A percentile compares a stretch with the other conserved stretches of the same genome.
Evolutionary conservation across 2,329 filamentous ascomycete species (phyloP).

Genomic region (Sporothrix pseudoabietina): DNA sequence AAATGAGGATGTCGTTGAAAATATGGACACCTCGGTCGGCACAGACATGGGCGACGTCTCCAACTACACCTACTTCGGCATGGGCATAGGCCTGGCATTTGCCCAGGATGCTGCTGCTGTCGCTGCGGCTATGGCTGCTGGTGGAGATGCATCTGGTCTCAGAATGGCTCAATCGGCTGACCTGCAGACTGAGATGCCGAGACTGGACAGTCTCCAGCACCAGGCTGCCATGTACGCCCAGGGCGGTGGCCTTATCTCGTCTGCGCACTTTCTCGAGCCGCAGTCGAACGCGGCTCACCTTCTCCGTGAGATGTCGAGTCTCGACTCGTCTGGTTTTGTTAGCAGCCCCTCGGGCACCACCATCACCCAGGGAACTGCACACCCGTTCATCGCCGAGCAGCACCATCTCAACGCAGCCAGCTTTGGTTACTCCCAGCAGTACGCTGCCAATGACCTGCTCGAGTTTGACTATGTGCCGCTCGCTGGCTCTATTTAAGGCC

Average conservation of each 20-base stretch:
- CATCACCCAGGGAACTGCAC: slow-evolving; percentile 25
- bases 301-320: slow-evolving; percentile 12
- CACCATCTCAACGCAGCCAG: background rate
- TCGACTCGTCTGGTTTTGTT: background rate
- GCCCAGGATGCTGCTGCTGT: background rate
- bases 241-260: slow-evolving; percentile 35
- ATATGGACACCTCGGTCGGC: background rate
- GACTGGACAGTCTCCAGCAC: slow-evolving; percentile 19
- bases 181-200: background rate
- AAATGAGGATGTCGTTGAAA: slow-evolving; percentile 22
- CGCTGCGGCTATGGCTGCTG: background rate
- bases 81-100: background rate
- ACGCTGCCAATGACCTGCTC: background rate
- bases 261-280: slow-evolving; percentile 37
- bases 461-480: slow-evolving; percentile 13
- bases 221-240: slow-evolving; percentile 28
- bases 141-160: background rate
- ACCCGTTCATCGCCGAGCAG: background rate
- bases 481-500: background rate
- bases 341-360: slow-evolving; percentile 27
- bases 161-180: background rate
- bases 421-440: slow-evolving; percentile 12
- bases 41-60: background rate
- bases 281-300: slow-evolving; percentile 22
- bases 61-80: slow-evolving; percentile 12